Evolutionary conservation across 2,329 filamentous ascomycete species (phyloP).

Genomic region (Daldinia sp.): DNA sequence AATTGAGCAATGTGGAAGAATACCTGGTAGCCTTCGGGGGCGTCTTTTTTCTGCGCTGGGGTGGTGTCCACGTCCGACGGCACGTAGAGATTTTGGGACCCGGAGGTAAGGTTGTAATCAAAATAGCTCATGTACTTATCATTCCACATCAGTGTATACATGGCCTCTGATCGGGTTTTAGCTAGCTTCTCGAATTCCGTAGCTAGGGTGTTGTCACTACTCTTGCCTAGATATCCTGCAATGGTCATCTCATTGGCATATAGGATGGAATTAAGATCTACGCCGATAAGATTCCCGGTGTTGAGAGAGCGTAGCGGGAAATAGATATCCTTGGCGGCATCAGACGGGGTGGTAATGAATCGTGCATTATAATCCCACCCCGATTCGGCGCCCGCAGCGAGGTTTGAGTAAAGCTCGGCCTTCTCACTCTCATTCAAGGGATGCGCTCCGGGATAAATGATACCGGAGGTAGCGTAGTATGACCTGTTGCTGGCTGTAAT

Average conservation of each 20-base stretch:
- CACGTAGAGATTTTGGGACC: slow-evolving; percentile 63
- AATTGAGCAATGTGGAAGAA: slow-evolving; percentile 67
- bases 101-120: slow-evolving; percentile 72
- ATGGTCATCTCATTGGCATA: slow-evolving; percentile 72
- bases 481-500: slow-evolving; percentile 70
- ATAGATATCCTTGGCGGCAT: slow-evolving; percentile 66
- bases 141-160: slow-evolving; percentile 72
- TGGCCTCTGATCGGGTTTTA: slow-evolving; percentile 64
- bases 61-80: slow-evolving; percentile 57
- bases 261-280: slow-evolving; percentile 74
- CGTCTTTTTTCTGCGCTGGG: slow-evolving; percentile 52
- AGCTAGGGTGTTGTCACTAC: slow-evolving; percentile 60
- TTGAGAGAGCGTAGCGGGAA: slow-evolving; percentile 73
- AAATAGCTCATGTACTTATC: slow-evolving; percentile 69
- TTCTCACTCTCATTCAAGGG: slow-evolving; percentile 62
- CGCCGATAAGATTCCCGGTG: slow-evolving; percentile 64
- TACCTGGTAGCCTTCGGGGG: slow-evolving; percentile 64
- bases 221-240: slow-evolving; percentile 59
- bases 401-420: slow-evolving; percentile 64
- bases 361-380: slow-evolving; percentile 71
- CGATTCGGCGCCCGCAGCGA: slow-evolving; percentile 71
- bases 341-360: slow-evolving; percentile 64
- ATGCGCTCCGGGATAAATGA: slow-evolving; percentile 62
- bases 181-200: slow-evolving; percentile 60
- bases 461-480: slow-evolving; percentile 66